These are phyloP conservation scores for Herpetospermum pedunculosum DNA, from an alignment of 306 rosid genomes.

Conservation along the genomic window DNA sequence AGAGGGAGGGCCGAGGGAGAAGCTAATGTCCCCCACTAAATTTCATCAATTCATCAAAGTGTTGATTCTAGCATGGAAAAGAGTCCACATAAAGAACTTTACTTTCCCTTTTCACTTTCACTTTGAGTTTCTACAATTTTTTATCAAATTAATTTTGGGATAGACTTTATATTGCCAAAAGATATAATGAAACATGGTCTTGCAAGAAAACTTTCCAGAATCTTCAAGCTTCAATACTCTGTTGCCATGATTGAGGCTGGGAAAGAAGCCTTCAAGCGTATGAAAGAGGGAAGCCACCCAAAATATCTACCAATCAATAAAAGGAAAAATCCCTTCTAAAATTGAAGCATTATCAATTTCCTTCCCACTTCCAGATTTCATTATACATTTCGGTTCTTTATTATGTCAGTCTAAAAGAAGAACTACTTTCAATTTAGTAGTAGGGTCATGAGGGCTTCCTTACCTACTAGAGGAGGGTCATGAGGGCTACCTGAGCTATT, in stretches of 20 bases:
- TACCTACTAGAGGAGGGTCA: background rate
- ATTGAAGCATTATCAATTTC: background rate
- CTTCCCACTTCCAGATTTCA: background rate
- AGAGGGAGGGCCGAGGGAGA: background rate
- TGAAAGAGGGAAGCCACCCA: background rate
- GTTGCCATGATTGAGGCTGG: background rate
- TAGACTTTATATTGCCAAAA: background rate
- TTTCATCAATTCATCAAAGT: background rate
- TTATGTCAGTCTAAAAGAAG: background rate
- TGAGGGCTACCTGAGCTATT: background rate
- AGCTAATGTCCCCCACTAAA: background rate
- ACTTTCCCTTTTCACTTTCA: background rate
- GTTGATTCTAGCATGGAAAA: background rate
- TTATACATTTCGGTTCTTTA: background rate
- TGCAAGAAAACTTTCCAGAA: background rate
- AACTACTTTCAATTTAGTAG: background rate
- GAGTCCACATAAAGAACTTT: background rate
- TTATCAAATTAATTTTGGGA: background rate
- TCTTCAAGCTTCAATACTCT: background rate
- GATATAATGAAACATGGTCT: background rate
- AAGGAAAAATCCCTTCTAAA: background rate
- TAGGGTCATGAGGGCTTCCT: background rate
- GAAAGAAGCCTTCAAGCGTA: background rate
- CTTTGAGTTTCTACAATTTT: background rate
- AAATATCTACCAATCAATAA: background rate